These are phyloP conservation scores for Erythrobasidium hasegawianum DNA, from an alignment of 1,284 basidiomycete genomes.

Conservation along the genomic window DNA sequence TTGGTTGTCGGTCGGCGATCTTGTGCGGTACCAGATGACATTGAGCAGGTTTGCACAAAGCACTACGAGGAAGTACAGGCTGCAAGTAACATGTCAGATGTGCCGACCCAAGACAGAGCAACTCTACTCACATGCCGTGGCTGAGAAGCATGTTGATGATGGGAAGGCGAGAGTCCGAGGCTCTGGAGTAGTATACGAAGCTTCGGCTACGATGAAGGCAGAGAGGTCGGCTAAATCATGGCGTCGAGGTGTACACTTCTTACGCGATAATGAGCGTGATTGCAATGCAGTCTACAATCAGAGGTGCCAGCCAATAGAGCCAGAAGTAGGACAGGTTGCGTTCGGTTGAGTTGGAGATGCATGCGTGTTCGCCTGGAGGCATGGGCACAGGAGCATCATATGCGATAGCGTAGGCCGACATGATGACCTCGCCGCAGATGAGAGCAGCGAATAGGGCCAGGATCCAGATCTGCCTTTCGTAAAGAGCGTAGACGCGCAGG, in stretches of 20 bases:
- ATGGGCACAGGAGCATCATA: neutral
- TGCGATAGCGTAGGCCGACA: neutral
- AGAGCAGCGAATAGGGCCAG: neutral
- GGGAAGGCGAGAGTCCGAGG: neutral
- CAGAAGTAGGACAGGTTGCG: neutral
- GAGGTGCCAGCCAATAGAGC: conserved; percentile 14
- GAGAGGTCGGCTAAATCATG: too few species aligned
- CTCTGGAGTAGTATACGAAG: too few species aligned
- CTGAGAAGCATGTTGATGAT: conserved; percentile 6
- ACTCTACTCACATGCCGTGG: conserved; percentile 7
- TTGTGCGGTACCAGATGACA: conserved; percentile 13
- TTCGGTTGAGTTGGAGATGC: conserved; percentile 6
- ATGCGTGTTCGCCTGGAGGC: neutral
- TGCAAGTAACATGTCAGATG: neutral
- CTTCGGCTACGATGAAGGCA: too few species aligned
- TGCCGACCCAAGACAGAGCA: too few species aligned
- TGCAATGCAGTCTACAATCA: conserved; percentile 1
- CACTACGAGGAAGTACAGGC: conserved; percentile 9
- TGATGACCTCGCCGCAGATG: neutral
- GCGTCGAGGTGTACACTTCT: too few species aligned
- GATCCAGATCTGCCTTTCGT: neutral
- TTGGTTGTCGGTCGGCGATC: conserved; percentile 11
- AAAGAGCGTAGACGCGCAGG: neutral
- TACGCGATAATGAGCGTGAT: conserved; percentile 3
- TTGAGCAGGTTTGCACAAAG: conserved; percentile 13